phyloP scores from a whole-genome alignment of 2,329 filamentous ascomycete species.

The Zalaria obscura region DNA sequence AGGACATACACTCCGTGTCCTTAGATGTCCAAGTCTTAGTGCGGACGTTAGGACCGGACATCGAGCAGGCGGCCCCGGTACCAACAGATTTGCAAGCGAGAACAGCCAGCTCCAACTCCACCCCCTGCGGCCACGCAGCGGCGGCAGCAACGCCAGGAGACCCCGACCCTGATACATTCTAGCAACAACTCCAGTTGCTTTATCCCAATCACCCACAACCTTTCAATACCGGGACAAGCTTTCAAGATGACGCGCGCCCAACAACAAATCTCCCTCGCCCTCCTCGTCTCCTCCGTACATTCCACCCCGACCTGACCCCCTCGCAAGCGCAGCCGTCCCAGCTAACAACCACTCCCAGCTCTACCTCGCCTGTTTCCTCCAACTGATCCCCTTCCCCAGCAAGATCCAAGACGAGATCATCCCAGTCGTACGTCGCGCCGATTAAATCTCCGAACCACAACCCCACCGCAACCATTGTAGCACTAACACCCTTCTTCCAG shows the following conservation, averaged over 20 bases:
- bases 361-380: slow-evolving; percentile 75
- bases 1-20: not conserved
- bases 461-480: not conserved
- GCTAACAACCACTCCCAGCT: slow-evolving; percentile 42
- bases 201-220: not conserved
- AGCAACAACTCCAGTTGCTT: not conserved
- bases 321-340: slow-evolving; percentile 5
- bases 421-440: slow-evolving; percentile 58
- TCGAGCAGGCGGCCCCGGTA: too few relatives aligned
- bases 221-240: not conserved
- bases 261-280: slow-evolving; percentile 77
- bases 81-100: not conserved
- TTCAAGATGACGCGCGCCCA: slow-evolving; percentile 79
- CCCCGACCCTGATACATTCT: not conserved
- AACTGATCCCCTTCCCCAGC: slow-evolving; percentile 65
- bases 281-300: slow-evolving; percentile 76
- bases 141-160: not conserved
- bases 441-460: slow-evolving; percentile 2
- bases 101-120: slow-evolving; percentile 3
- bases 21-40: too few relatives aligned
- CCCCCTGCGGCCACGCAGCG: slow-evolving; percentile 2
- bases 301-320: slow-evolving; percentile 7
- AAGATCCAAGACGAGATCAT: slow-evolving; percentile 74
- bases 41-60: too few relatives aligned
- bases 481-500: slow-evolving; percentile 30